Conservation (phyloP, 495 filamentous ascomycete genomes). For the Cairneyella variabilis region DNA sequence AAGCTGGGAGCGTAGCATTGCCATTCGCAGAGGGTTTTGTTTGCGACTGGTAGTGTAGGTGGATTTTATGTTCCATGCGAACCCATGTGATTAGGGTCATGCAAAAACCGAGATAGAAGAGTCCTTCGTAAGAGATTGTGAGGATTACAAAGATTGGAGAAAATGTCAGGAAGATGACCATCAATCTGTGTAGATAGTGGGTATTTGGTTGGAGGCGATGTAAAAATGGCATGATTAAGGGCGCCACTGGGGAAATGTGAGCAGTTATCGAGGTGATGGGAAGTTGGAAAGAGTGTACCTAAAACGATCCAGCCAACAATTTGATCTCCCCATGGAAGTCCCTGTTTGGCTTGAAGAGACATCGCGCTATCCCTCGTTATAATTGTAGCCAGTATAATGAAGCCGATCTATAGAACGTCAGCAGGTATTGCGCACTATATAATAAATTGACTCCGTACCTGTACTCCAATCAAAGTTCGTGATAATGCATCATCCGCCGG, state of each 20-base stretch:
- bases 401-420: conserved; percentile 53
- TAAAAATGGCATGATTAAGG: conserved; percentile 74
- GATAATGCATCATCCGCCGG: conserved; percentile 19
- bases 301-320: conserved; percentile 82
- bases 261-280: background rate
- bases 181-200: conserved; percentile 85
- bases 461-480: conserved; percentile 23
- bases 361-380: conserved; percentile 79
- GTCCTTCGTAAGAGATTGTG: conserved; percentile 94
- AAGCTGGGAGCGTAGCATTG: conserved; percentile 20
- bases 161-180: conserved; percentile 90
- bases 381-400: conserved; percentile 76
- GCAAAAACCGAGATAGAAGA: conserved; percentile 93
- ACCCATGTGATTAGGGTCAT: conserved; percentile 86
- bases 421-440: background rate
- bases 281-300: conserved; percentile 45
- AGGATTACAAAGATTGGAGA: conserved; percentile 93
- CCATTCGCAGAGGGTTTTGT: conserved; percentile 25
- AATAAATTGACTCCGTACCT: conserved; percentile 22
- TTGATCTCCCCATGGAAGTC: conserved; percentile 88
- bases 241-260: conserved; percentile 50
- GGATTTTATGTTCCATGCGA: conserved; percentile 76
- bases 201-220: conserved; percentile 78
- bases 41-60: conserved; percentile 39
- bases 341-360: conserved; percentile 80